Evolutionary conservation across 2,329 filamentous ascomycete species (phyloP), one percentile per base, ranked within the genome.

Genomic region (Pseudogymnoascus verrucosus): DNA sequence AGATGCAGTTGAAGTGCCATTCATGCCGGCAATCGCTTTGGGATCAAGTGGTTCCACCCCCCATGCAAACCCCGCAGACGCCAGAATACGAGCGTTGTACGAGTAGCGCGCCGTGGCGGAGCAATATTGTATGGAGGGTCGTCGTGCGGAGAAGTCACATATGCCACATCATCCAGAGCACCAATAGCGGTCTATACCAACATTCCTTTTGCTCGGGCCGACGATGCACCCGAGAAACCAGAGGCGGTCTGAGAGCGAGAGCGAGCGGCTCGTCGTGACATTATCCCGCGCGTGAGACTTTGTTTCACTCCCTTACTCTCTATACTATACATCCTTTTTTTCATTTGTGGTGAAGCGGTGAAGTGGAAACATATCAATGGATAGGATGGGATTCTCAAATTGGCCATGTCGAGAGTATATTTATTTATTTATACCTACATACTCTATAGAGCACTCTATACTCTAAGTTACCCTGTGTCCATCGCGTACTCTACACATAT

Each of bases 281-380:
- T 34, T 57, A 21, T 57, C n/a, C 51, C 8, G 51, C 12, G 26
- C 12, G 26, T 31, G 28, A 34, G 51, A 57, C 51, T 5, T n/a
- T 34, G 51, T 57, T 57, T 57, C 51, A 57, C 51, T 57, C 51
- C 26, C n/a, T 57, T 57, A 19, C 51, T 54, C 10, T 23, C n/a
- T 57, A 11, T 34, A 34, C n/a, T 51, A 11, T 34, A 34, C n/a
- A 28, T 28, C 28, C 28, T 11, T 23, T n/a, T 23, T 44, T 54
- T 51, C 23, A 14, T 51, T 57, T 34, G 51, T 11, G 26, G 28
- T 19, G 51, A 34, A 34, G 51, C 51, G 51, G 51, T 19, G n/a
- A 57, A 19, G 28, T 57, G 26, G 26, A 57, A 51, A 51, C 44
- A 57, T 57, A 57, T 57, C 28, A 34, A 31, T 34, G n/a, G 28